Base-by-base conservation (phyloP, 495 filamentous ascomycete genomes). In the Penicillium salamii region DNA sequence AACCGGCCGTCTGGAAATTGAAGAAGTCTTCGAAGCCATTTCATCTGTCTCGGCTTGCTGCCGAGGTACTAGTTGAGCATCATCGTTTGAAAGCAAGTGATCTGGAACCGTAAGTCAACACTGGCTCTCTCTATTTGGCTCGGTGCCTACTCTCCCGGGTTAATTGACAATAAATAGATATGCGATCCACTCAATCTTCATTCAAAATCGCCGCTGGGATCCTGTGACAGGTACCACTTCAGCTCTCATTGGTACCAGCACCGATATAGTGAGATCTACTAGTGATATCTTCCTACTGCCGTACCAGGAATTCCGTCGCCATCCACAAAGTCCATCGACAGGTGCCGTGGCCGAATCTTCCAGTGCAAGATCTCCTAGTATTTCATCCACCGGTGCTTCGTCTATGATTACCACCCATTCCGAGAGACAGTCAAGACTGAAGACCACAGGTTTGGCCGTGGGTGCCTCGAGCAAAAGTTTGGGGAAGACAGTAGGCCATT, bases 1-100 rank as follows among this genome's bases (percentile, higher is more conserved):
- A 70, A 12, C 77, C 83, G 3, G 89, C 87, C 0, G 80, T 78
- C 0, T 93, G 89, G 89, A 68, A 67, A 28, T 59, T 87, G 32
- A 82, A 80, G 53, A 44, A 55, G 21, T 14, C n/a, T 13, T 29
- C 26, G 26, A 43, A 17, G 12, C 17, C 11, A 3, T 18, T 32
- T 1, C 14, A 13, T 4, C 8, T 43, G 4, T 43, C 41, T n/a
- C 28, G 28, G 13, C 9, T 31, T 1, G 41, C 41, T 18, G 41
- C 28, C 13, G 24, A 32, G 7, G 17, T 31, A 0, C 28, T 43
- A 6, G 28, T 32, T 8, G 26, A 43, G 15, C 26, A 32, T 6
- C 26, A 31, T 31, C 15, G 41, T 20, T 43, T 20, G 26, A 43
- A 7, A 9, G 17, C 3, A 19, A 18, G 15, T 18, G 29, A 21